Evolutionary conservation across 73 alveolate genomes (phyloP).

Genomic region (Strombidium stylifer): DNA sequence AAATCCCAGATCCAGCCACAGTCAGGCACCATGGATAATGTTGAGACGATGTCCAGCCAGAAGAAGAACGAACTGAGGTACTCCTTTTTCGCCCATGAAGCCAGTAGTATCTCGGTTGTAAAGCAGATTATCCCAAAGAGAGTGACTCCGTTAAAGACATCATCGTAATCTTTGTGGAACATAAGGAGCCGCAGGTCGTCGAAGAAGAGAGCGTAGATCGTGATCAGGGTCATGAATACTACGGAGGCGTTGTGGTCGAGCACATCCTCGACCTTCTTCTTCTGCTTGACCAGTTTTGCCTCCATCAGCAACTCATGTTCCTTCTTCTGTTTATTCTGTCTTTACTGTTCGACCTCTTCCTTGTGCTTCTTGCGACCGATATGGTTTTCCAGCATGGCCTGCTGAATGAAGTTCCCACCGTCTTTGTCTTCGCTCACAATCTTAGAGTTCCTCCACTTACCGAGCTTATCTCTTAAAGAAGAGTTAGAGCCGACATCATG

Average conservation of each 20-base stretch:
- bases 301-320: too few relatives aligned
- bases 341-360: too few relatives aligned
- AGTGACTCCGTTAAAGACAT: constrained; percentile 35
- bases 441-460: too few relatives aligned
- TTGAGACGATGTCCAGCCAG: constrained; percentile 90
- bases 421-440: too few relatives aligned
- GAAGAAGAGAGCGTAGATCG: constrained; percentile 70
- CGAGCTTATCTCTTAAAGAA: too few relatives aligned
- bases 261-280: background rate
- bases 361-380: too few relatives aligned
- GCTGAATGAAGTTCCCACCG: too few relatives aligned
- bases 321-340: too few relatives aligned
- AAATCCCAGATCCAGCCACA: constrained; percentile 87
- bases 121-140: constrained; percentile 19
- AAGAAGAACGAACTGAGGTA: constrained; percentile 81
- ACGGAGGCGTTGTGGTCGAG: constrained; percentile 28
- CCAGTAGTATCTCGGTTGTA: constrained; percentile 61
- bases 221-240: constrained; percentile 44
- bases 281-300: too few relatives aligned
- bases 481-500: too few relatives aligned
- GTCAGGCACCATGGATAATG: constrained; percentile 83
- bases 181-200: constrained; percentile 67
- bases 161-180: constrained; percentile 32
- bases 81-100: constrained; percentile 46
- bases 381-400: too few relatives aligned